Evolutionary conservation across 164 flowering plant genomes (phyloP).

Genomic region (Protea cynaroides): DNA sequence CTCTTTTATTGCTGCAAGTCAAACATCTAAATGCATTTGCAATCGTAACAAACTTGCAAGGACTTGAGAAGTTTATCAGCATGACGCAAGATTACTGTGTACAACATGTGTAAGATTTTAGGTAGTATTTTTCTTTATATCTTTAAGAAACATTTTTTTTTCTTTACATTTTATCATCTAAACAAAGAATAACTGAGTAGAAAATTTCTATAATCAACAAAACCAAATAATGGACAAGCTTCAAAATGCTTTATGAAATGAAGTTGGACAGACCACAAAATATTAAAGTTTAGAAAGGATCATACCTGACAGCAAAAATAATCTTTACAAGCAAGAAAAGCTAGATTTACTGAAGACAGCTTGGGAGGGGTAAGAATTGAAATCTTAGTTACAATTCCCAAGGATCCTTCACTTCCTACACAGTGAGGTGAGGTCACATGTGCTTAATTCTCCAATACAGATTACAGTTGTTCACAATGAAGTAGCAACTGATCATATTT

Average conservation of each 20-base stretch:
- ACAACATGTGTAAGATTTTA: not conserved
- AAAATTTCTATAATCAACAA: no score
- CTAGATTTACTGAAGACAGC: conserved; percentile 73
- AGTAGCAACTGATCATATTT: conserved; percentile 3
- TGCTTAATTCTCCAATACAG: conserved; percentile 1
- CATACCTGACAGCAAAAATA: conserved; percentile 82
- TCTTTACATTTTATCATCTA: not conserved
- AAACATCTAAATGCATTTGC: not conserved
- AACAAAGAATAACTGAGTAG: not conserved
- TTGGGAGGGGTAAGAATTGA: conserved; percentile 87
- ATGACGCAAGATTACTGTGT: not conserved
- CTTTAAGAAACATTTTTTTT: not conserved
- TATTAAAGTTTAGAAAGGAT: not conserved
- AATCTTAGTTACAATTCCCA: conserved; percentile 88
- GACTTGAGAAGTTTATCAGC: no score
- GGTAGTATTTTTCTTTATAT: not conserved
- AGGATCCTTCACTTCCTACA: conserved; percentile 96
- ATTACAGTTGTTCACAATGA: not conserved
- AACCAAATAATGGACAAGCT: no score
- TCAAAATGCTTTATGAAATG: no score
- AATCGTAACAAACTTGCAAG: no score
- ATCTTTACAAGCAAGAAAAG: conserved; percentile 89
- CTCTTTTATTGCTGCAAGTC: not conserved
- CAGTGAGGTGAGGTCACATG: conserved; percentile 7
- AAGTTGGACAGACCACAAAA: no score